Base-by-base conservation (phyloP, 2,329 filamentous ascomycete species). In the Aspergillus floridensis region DNA sequence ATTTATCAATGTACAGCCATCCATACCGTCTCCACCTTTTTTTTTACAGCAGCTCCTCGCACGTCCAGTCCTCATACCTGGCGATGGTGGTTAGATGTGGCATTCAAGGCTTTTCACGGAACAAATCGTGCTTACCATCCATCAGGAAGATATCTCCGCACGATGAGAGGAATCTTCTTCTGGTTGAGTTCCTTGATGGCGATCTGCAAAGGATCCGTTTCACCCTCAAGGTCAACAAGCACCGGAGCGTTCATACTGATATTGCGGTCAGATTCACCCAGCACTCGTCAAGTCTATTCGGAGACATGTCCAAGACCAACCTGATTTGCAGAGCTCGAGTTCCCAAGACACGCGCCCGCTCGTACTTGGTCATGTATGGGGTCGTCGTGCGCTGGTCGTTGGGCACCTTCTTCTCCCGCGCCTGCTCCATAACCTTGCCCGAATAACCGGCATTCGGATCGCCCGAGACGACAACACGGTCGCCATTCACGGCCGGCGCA, bases 361-460 rank as follows among this genome's bases (percentile, higher is more conserved):
- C 95, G 79, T 99, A 99, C 81, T 99, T 99, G 67, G 95, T 99
- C 93, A 99, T 96, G 80, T 97, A 99, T 2, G 93, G 95, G 29
- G 95, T 99, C 8, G 95, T 99, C 24, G 86, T 90, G 69, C 95
- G 87, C 78, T 96, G 86, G 66, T 93, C 90, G 67, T 91, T 90
- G 58, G 92, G 85, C 53, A 99, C 93, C 80, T 92, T 96, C 85
- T 96, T 97, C 79, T 93, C 81, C 72, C 84, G 82, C 62, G 84
- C 72, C 66, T 81, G 80, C 65, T 83, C 78, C 72, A 87, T 81
- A 32, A 82, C 82, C 63, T 86, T 86, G 63, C 81, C 79, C 21
- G 68, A 67, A 54, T 73, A 72, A 53, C 73, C 72, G 46, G 80
- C 80, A 66, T 78, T 82, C 57, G 80, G 80, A 64, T 85, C 85